A percentile compares a stretch with the other conserved stretches of the same genome.
Evolutionary conservation across 2,329 filamentous ascomycete species (phyloP).

Genomic region (Talaromyces amestolkiae): DNA sequence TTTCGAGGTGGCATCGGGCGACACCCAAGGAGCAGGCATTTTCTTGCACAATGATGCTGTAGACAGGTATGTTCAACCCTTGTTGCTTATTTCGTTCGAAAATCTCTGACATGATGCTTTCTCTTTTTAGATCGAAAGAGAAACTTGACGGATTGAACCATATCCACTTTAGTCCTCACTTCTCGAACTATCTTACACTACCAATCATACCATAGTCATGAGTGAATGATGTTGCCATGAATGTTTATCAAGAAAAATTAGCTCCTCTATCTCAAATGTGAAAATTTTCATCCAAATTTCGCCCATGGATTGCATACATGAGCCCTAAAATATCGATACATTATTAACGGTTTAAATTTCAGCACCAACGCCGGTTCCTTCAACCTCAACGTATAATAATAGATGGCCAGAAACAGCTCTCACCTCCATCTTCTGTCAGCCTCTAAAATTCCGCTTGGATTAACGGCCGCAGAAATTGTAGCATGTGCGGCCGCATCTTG

Average conservation of each 20-base stretch:
- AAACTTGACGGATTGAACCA: constrained; percentile 49
- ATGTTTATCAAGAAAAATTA: background rate
- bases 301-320: background rate
- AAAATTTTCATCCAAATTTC: background rate
- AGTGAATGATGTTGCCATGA: background rate
- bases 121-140: constrained; percentile 37
- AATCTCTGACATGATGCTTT: background rate
- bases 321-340: too few species aligned
- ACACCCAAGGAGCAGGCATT: constrained; percentile 46
- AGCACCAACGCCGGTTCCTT: too few species aligned
- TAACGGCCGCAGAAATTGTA: background rate
- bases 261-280: background rate
- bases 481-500: background rate
- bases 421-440: background rate
- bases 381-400: background rate
- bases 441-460: background rate
- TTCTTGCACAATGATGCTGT: constrained; percentile 46
- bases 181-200: constrained; percentile 49
- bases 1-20: constrained; percentile 14
- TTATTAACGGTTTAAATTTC: too few species aligned
- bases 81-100: background rate
- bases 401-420: background rate
- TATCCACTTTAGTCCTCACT: constrained; percentile 48
- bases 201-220: constrained; percentile 44
- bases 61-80: constrained; percentile 29